Percentiles rank a stretch among this genome's conserved stretches.
phyloP scores from a whole-genome alignment of 352 stramenopile genomes.

The Phytophthora kernoviae region DNA sequence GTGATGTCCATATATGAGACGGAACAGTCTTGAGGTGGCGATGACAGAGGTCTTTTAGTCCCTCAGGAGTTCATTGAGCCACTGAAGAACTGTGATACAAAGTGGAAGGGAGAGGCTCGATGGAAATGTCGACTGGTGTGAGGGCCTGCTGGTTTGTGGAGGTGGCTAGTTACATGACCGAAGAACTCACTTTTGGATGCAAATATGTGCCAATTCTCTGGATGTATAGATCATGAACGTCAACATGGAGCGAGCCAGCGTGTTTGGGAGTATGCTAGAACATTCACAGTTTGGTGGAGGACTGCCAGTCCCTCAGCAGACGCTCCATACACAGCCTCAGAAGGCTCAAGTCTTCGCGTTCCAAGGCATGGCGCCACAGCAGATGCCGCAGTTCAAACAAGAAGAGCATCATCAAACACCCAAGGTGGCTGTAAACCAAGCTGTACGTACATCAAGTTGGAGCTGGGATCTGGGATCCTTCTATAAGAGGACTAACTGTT shows the following conservation, averaged over 20 bases:
- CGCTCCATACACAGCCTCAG: slow-evolving; percentile 23
- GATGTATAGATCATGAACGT: slow-evolving; percentile 46
- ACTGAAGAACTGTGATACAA: background rate
- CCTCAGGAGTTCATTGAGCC: slow-evolving; percentile 8
- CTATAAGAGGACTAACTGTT: slow-evolving; percentile 8
- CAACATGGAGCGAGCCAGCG: slow-evolving; percentile 38
- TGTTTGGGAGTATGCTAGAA: slow-evolving; percentile 39
- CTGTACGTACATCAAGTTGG: slow-evolving; percentile 18
- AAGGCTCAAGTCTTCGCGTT: slow-evolving; percentile 17
- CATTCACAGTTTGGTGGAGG: slow-evolving; percentile 31
- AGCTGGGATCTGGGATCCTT: background rate
- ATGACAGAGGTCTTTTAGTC: slow-evolving; percentile 13
- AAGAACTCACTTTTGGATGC: slow-evolving; percentile 35
- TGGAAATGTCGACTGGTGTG: background rate
- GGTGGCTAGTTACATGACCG: background rate
- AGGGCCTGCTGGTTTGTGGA: background rate
- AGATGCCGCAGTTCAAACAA: slow-evolving; percentile 35
- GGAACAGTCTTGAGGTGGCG: slow-evolving; percentile 5
- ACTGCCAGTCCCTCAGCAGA: slow-evolving; percentile 32
- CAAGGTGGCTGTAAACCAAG: slow-evolving; percentile 30
- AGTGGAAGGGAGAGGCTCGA: background rate
- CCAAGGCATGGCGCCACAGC: slow-evolving; percentile 30
- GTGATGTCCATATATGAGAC: background rate
- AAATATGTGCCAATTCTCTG: slow-evolving; percentile 28
- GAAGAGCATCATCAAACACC: slow-evolving; percentile 14